These are phyloP conservation scores for Austroboletus niveus DNA, from an alignment of 1,284 basidiomycete species.

Conservation along the genomic window DNA sequence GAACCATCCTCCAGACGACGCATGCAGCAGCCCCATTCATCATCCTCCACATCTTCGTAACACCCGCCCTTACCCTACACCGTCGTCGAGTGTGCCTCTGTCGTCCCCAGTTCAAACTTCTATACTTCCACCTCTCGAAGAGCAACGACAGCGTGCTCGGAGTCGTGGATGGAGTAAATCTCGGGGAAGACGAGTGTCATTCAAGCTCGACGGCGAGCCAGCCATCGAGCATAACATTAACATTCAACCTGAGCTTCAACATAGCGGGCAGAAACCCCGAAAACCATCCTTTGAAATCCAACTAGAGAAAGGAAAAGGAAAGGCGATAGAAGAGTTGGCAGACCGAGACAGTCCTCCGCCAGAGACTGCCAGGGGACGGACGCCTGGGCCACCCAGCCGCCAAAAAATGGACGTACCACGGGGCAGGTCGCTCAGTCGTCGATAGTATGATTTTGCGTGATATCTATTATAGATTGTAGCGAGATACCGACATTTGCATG, in stretches of 20 bases:
- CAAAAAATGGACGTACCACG: slow-evolving; percentile 17
- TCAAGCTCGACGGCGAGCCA: slow-evolving; percentile 23
- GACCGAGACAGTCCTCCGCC: slow-evolving; percentile 12
- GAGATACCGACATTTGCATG: slow-evolving; percentile 6
- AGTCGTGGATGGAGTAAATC: slow-evolving; percentile 25
- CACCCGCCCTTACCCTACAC: slow-evolving; percentile 17
- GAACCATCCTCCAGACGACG: slow-evolving; percentile 11
- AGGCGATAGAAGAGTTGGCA: slow-evolving; percentile 9
- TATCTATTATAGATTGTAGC: slow-evolving; percentile 11
- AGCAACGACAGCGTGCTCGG: slow-evolving; percentile 5
- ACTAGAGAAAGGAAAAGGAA: slow-evolving; percentile 19
- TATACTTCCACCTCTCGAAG: slow-evolving; percentile 19
- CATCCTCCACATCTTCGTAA: slow-evolving; percentile 9
- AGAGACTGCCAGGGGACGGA: slow-evolving; percentile 22
- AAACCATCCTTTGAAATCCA: slow-evolving; percentile 11
- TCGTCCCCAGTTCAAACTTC: slow-evolving; percentile 26
- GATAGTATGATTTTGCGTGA: slow-evolving; percentile 14
- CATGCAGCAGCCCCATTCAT: slow-evolving; percentile 17
- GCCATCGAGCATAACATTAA: slow-evolving; percentile 3
- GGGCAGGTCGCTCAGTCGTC: slow-evolving; percentile 24
- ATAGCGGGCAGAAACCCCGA: slow-evolving; percentile 6
- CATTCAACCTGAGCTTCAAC: slow-evolving; percentile 4
- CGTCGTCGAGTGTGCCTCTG: slow-evolving; percentile 23
- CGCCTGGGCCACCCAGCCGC: slow-evolving; percentile 26
- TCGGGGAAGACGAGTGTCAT: slow-evolving; percentile 30